Evolutionary conservation across 495 filamentous ascomycete species (phyloP).

Genomic region (Lepraria neglecta): DNA sequence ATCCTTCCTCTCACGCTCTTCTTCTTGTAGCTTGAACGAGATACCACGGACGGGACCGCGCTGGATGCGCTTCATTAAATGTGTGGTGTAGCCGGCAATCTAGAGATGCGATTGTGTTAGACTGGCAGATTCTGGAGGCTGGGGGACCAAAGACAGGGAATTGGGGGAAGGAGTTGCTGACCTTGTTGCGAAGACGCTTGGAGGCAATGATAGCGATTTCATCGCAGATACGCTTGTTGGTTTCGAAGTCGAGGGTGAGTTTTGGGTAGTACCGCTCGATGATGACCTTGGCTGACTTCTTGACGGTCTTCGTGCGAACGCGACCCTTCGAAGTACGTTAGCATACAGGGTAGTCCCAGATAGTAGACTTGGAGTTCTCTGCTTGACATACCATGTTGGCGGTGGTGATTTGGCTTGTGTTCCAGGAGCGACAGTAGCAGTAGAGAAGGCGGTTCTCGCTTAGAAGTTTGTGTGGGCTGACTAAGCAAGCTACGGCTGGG

Average conservation of each 20-base stretch:
- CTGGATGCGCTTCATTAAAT: slow-evolving; percentile 98
- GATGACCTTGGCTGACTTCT: slow-evolving; percentile 99
- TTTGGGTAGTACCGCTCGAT: slow-evolving; percentile 99
- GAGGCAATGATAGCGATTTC: slow-evolving; percentile 99
- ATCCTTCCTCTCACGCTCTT: slow-evolving; percentile 99
- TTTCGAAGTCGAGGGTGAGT: slow-evolving; percentile 99
- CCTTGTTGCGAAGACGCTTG: slow-evolving; percentile 98
- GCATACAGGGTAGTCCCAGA: background rate
- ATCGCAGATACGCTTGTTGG: slow-evolving; percentile 99
- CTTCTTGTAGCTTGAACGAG: slow-evolving; percentile 99
- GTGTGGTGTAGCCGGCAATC: slow-evolving; percentile 98
- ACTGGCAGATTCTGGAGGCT: background rate
- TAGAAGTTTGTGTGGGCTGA: slow-evolving; percentile 17
- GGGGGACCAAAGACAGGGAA: background rate
- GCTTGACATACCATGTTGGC: slow-evolving; percentile 16
- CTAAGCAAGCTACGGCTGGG: background rate
- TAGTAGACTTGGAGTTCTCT: background rate
- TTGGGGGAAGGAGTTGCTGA: slow-evolving; percentile 31
- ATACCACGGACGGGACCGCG: slow-evolving; percentile 98
- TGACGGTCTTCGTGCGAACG: slow-evolving; percentile 97
- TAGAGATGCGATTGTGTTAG: slow-evolving; percentile 31
- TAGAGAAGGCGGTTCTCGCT: background rate
- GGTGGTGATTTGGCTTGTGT: background rate
- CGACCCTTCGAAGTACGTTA: slow-evolving; percentile 67
- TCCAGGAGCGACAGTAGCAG: background rate